A percentile compares a stretch with the other conserved stretches of the same genome.
These are phyloP conservation scores for Inga laurina DNA, from an alignment of 306 rosid species.

Conservation along the genomic window DNA sequence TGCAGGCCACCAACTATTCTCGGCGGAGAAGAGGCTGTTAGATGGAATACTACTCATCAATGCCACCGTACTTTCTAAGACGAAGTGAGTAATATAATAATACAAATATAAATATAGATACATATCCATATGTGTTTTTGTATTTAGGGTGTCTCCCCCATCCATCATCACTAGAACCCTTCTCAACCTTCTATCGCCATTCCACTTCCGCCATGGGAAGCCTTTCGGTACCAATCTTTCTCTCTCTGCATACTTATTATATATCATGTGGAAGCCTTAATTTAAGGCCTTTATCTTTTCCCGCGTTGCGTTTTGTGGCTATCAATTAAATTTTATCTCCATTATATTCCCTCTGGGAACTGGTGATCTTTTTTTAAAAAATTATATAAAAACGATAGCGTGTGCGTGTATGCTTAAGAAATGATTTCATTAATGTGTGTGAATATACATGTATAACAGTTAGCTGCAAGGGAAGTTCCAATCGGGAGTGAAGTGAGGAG, in stretches of 20 bases:
- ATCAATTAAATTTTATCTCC: too few relatives aligned
- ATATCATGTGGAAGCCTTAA: neutral
- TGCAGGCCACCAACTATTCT: neutral
- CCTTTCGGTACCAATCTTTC: neutral
- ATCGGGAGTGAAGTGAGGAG: slow-evolving; percentile 26
- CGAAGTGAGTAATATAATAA: neutral
- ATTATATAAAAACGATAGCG: too few relatives aligned
- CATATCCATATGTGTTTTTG: neutral
- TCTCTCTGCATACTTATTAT: neutral
- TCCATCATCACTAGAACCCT: neutral
- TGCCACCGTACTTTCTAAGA: neutral
- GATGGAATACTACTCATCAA: neutral
- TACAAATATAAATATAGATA: neutral
- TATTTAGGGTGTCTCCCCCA: neutral
- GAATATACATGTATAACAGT: slow-evolving; percentile 8
- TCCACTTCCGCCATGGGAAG: neutral
- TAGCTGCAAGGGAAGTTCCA: slow-evolving; percentile 29
- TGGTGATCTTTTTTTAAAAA: too few relatives aligned
- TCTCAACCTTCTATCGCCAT: neutral
- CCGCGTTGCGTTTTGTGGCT: too few relatives aligned
- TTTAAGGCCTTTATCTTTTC: neutral
- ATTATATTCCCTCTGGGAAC: too few relatives aligned
- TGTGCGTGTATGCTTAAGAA: too few relatives aligned
- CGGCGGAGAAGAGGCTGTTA: neutral
- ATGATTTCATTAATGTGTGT: neutral